Evolutionary conservation across 352 stramenopile species (phyloP).

Genomic region (Paralagenidium karlingii): DNA sequence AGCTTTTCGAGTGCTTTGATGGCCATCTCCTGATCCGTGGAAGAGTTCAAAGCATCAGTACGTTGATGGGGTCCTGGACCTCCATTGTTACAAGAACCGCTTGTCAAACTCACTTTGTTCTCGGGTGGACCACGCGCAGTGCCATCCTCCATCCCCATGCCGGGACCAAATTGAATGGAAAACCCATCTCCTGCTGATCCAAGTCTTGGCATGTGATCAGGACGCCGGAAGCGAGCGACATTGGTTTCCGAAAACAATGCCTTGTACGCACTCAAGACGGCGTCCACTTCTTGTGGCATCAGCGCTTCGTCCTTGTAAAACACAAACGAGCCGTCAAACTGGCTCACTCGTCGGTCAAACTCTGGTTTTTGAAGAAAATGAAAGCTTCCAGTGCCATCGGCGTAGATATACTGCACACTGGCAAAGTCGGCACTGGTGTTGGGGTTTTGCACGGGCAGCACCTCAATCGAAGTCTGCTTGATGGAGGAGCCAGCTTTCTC

Average conservation of each 20-base stretch:
- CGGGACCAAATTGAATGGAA: no score
- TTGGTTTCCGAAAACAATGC: slow-evolving; percentile 73
- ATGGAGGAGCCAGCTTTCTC: slow-evolving; percentile 13
- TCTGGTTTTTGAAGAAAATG: slow-evolving; percentile 67
- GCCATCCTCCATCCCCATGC: no score
- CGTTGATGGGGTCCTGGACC: no score
- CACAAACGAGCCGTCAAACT: slow-evolving; percentile 35
- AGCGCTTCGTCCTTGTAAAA: slow-evolving; percentile 82
- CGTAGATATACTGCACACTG: slow-evolving; percentile 68
- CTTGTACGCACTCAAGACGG: slow-evolving; percentile 74
- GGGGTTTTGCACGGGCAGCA: slow-evolving; percentile 25
- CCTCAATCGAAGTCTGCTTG: slow-evolving; percentile 36
- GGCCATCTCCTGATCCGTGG: slow-evolving; percentile 8
- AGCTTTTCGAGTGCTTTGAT: slow-evolving; percentile 70
- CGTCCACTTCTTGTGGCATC: slow-evolving; percentile 49
- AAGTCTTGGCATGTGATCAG: background rate
- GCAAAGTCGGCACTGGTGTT: slow-evolving; percentile 6
- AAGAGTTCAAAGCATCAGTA: no score
- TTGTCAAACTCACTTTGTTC: no score
- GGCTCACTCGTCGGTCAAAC: background rate
- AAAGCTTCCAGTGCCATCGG: slow-evolving; percentile 63
- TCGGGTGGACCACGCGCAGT: no score
- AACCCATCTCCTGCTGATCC: no score
- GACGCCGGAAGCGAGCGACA: slow-evolving; percentile 8
- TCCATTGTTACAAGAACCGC: no score